Evolutionary conservation across 2,329 filamentous ascomycete genomes (phyloP).

Genomic region (Aspergillus sp.): DNA sequence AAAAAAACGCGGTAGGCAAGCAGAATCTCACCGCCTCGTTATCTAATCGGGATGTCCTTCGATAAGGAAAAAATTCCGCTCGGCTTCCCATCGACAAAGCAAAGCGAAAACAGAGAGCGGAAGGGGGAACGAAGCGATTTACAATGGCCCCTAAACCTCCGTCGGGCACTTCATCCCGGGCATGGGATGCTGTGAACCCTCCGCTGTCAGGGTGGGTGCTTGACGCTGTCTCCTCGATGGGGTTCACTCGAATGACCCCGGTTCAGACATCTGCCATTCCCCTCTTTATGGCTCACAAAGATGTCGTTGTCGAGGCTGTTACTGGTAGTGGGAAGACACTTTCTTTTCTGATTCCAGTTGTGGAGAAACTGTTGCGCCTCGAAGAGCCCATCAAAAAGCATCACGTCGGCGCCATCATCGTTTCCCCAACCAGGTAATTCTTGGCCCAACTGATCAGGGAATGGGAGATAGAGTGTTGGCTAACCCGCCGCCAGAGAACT

Average conservation of each 20-base stretch:
- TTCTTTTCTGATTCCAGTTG: slow-evolving; percentile 78
- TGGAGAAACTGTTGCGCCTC: slow-evolving; percentile 76
- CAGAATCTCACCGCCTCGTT: slow-evolving; percentile 30
- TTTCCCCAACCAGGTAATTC: slow-evolving; percentile 72
- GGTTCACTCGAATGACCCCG: slow-evolving; percentile 84
- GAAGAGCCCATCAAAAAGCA: slow-evolving; percentile 84
- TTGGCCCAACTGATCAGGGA: background rate
- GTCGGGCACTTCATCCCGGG: slow-evolving; percentile 46
- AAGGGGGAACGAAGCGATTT: background rate
- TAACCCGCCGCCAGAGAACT: slow-evolving; percentile 63
- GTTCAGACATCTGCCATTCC: slow-evolving; percentile 93
- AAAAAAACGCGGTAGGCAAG: background rate
- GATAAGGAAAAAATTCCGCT: slow-evolving; percentile 12
- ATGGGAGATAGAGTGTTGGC: background rate
- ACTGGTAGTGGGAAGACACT: slow-evolving; percentile 91
- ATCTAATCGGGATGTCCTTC: slow-evolving; percentile 30
- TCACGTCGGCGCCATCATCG: slow-evolving; percentile 85
- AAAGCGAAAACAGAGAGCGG: background rate
- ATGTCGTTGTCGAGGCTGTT: slow-evolving; percentile 89
- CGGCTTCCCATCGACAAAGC: background rate
- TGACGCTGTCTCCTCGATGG: slow-evolving; percentile 79
- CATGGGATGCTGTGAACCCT: slow-evolving; percentile 70
- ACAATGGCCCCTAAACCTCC: slow-evolving; percentile 45
- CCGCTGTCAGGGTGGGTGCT: slow-evolving; percentile 79
- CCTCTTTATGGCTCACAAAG: slow-evolving; percentile 84